These are phyloP conservation scores for Termitomyces sp. DNA, from an alignment of 1,284 basidiomycete species.

Conservation along the genomic window DNA sequence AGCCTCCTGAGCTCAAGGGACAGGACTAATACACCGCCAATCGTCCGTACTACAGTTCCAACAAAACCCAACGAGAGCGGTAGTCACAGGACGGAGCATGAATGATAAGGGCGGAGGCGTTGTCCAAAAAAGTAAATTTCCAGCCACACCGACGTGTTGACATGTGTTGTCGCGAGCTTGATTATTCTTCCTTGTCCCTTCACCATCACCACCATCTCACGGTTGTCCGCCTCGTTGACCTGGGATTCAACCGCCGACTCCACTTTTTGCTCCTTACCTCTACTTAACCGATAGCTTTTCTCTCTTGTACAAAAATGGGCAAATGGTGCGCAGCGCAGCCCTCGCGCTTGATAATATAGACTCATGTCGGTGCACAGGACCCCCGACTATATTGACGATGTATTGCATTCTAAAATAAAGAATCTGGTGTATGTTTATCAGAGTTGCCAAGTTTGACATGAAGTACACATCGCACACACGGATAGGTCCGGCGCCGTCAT, in stretches of 20 bases:
- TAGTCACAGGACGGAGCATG: constrained; percentile 22
- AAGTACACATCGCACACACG: constrained; percentile 6
- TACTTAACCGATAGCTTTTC: constrained; percentile 12
- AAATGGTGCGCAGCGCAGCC: constrained; percentile 33
- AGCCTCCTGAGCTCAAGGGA: constrained; percentile 69
- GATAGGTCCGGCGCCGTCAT: constrained; percentile 60
- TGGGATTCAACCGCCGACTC: constrained; percentile 9
- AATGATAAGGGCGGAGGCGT: background rate
- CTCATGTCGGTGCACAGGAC: constrained; percentile 42
- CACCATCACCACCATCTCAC: constrained; percentile 28
- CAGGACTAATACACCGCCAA: constrained; percentile 27
- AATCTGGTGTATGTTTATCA: constrained; percentile 55
- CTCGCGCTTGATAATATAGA: constrained; percentile 9
- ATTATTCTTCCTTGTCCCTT: constrained; percentile 25
- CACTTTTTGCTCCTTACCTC: constrained; percentile 8
- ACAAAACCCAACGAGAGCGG: constrained; percentile 28
- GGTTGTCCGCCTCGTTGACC: constrained; percentile 14
- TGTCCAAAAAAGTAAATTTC: constrained; percentile 13
- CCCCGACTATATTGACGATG: constrained; percentile 60
- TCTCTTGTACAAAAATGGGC: constrained; percentile 31
- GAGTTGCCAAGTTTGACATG: background rate
- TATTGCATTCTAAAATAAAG: constrained; percentile 64
- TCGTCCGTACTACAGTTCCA: constrained; percentile 17
- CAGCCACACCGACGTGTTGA: constrained; percentile 28
- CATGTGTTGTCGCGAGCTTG: constrained; percentile 25